Conservation (phyloP, 2,329 filamentous ascomycete genomes). For the Bipolaris gigantea region DNA sequence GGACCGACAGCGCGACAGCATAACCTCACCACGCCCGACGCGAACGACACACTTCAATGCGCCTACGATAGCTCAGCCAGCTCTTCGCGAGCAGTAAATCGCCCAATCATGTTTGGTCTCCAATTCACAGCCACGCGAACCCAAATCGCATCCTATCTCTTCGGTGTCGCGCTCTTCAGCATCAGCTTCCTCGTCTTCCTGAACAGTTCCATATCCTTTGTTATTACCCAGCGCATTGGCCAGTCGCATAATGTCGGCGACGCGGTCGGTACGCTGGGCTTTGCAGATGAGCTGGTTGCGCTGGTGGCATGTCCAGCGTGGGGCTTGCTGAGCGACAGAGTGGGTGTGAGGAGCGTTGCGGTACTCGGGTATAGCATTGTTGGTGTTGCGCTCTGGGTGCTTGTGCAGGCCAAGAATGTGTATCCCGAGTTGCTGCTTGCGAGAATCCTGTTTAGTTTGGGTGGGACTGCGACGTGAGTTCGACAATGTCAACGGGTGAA, state of each 20-base stretch:
- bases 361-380: conserved; percentile 82
- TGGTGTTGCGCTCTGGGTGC: conserved; percentile 72
- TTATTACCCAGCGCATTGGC: conserved; percentile 80
- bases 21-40: conserved; percentile 1
- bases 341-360: conserved; percentile 67
- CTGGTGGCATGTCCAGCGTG: conserved; percentile 78
- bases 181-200: conserved; percentile 90
- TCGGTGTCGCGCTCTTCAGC: conserved; percentile 81
- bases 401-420: conserved; percentile 83
- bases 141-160: conserved; percentile 70
- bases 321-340: conserved; percentile 75
- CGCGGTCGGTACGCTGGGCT: conserved; percentile 81
- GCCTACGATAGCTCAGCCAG: conserved; percentile 15
- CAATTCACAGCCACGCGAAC: conserved; percentile 59
- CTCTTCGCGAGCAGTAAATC: conserved; percentile 25
- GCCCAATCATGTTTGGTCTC: conserved; percentile 40
- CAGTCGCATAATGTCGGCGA: conserved; percentile 73
- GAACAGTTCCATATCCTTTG: conserved; percentile 81
- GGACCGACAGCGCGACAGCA: conserved; percentile 10
- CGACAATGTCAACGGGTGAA: background rate
- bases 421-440: conserved; percentile 87
- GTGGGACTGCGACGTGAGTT: conserved; percentile 78
- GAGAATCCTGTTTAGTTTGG: conserved; percentile 83
- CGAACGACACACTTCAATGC: conserved; percentile 15
- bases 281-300: conserved; percentile 80